Base-by-base conservation (phyloP, 2,329 filamentous ascomycete genomes). In the Hypoxylon sp. region DNA sequence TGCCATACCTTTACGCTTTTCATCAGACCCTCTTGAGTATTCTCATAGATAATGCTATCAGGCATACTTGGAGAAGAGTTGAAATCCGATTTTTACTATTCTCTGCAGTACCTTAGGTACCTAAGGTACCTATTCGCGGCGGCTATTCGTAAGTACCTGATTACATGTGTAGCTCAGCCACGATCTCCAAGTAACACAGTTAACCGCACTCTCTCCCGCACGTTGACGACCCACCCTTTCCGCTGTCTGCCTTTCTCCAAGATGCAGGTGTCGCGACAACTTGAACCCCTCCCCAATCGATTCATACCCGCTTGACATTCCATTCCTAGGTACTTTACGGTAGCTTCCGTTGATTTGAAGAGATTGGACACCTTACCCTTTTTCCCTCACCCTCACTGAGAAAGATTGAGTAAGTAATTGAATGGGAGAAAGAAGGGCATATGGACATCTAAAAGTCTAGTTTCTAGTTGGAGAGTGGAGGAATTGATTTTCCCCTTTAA, bases 181-280 rank as follows among this genome's bases (percentile, higher is more conserved):
- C 22, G 3, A 53, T 41, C 37, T 53, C 47, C 41, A 54, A 43
- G 11, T 49, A 41, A n/a, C n/a, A n/a, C n/a, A n/a, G n/a, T n/a
- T n/a, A n/a, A 3, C 47, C 41, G 41, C 53, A 62, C 53, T 62
- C 48, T 57, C 48, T n/a, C 26, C 53, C 53, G n/a, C 53, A 48
- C 59, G 53, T 49, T 52, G 30, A 32, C 30, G 47, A 47, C 37
- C 22, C 50, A 53, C 49, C 17, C 28, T 2, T 7, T 10, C 34
- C n/a, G 7, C 34, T 17, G 7, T 39, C 34, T 13, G 3, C 30
- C 10, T 13, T 41, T 30, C 51, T 34, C 51, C 26, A 30, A 53
- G 50, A 22, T 55, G 49, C 50, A 53, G 50, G 17, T 55, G 49
- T 55, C 51, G 19, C 44, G 51, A 56, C 41, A 44, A 44, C 30